Conservation (phyloP, 305 asterid genomes). For the Fraxinus sp. region DNA sequence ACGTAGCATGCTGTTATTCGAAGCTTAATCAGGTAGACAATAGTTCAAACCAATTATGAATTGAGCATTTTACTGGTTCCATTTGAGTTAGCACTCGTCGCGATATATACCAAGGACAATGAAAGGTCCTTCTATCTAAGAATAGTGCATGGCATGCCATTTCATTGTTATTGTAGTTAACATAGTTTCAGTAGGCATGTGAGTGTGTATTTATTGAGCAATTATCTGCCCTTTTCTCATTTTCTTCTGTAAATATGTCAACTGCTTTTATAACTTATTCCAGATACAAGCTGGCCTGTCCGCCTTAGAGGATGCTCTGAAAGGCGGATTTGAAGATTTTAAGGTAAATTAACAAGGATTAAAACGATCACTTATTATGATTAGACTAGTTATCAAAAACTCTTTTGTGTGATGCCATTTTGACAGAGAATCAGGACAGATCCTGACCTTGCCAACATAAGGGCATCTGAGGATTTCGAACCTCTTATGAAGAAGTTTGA, state of each 20-base stretch:
- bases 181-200: background rate
- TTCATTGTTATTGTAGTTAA: background rate
- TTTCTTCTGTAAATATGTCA: background rate
- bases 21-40: slow-evolving; percentile 73
- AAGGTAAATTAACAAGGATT: slow-evolving; percentile 44
- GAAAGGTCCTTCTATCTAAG: background rate
- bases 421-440: slow-evolving; percentile 80
- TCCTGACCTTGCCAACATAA: slow-evolving; percentile 78
- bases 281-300: slow-evolving; percentile 91
- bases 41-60: too few species aligned
- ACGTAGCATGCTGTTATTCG: slow-evolving; percentile 91
- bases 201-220: background rate
- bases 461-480: slow-evolving; percentile 68
- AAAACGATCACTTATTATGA: background rate
- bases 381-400: background rate
- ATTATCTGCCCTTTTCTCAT: background rate
- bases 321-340: slow-evolving; percentile 82
- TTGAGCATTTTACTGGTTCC: too few species aligned
- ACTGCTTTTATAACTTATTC: slow-evolving; percentile 7
- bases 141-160: background rate
- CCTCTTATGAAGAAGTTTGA: slow-evolving; percentile 75
- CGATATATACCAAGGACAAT: background rate
- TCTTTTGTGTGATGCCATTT: slow-evolving; percentile 14
- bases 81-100: too few species aligned
- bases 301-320: slow-evolving; percentile 80